Base-by-base conservation (phyloP, 495 filamentous ascomycete genomes). In the Neurospora tetraspora region DNA sequence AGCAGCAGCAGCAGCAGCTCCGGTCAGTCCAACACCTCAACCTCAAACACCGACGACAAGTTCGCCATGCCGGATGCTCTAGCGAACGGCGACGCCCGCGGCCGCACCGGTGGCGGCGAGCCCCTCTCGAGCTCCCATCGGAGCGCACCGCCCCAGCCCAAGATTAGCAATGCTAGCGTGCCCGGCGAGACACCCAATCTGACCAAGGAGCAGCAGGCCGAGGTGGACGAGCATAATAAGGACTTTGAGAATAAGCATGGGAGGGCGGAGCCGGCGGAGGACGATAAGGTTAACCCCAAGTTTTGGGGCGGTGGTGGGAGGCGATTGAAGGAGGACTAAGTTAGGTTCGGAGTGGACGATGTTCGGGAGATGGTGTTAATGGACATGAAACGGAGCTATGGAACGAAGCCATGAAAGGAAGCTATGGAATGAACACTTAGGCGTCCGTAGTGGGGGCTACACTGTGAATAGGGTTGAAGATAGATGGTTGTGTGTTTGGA, bases 221-320 rank as follows among this genome's bases (percentile, higher is more conserved):
- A 88, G 77, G 85, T 87, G 70, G 83, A 86, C 72, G 73, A 78
- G 77, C 85, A 87, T 78, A 88, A 88, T 71, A 45, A 53, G 37
- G 84, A 86, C 16, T 88, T 87, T 79, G 85, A 87, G 74, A 72
- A 80, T 65, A 83, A 84, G 68, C 82, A 86, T 61, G 85, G 83
- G 61, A 77, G 73, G 70, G 85, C 82, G 18, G 68, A 78, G 8
- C 20, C 71, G 20, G 83, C 82, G 0, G 71, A 72, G 10, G 76
- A 81, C 5, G 85, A 87, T 70, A 84, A 85, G 80, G 86, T 87
- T 7, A 76, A 86, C 71, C 82, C 83, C 74, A 82, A 79, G 23
- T 87, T 86, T 69, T 87, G 85, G 84, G 79, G 80, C 27, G 75
- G 79, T 16, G 53, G 53, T 8, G 53, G 53, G 11, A 61, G 53